A percentile compares a stretch with the other conserved stretches of the same genome.
phyloP scores from a whole-genome alignment of 805 yeast genomes.

The Lachancea mirantina region DNA sequence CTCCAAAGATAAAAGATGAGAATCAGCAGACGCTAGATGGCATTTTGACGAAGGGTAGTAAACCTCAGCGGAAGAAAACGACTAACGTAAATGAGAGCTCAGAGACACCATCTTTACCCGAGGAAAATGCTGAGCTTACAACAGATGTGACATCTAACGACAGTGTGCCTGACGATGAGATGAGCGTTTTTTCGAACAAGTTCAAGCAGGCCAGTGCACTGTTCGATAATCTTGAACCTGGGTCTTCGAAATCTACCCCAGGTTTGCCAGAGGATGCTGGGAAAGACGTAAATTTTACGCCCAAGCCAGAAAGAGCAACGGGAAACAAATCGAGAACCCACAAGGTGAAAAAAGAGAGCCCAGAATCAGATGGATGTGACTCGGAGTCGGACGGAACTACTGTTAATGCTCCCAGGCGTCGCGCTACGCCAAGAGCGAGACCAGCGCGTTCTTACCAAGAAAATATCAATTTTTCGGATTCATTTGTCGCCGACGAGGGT shows the following conservation, averaged over 20 bases:
- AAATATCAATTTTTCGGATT: conserved; percentile 22
- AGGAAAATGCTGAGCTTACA: conserved; percentile 4
- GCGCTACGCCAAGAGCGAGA: conserved; percentile 18
- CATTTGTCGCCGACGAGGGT: conserved; percentile 23
- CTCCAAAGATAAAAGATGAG: conserved; percentile 22
- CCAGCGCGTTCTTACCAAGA: conserved; percentile 16
- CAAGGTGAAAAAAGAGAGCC: conserved; percentile 11
- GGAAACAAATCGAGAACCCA: neutral
- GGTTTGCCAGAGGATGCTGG: neutral
- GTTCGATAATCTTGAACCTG: conserved; percentile 16
- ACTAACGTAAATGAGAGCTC: conserved; percentile 6
- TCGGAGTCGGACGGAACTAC: conserved; percentile 1
- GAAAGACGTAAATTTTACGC: conserved; percentile 2
- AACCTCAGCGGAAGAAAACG: neutral
- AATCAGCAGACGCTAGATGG: conserved; percentile 8
- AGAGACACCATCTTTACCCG: conserved; percentile 6
- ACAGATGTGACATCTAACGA: neutral
- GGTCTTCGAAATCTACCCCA: neutral
- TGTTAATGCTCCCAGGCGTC: conserved; percentile 7
- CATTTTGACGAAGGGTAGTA: conserved; percentile 1
- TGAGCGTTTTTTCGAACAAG: conserved; percentile 27
- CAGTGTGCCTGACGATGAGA: conserved; percentile 10
- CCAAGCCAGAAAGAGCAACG: conserved; percentile 1
- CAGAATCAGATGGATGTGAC: conserved; percentile 17
- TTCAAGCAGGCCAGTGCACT: conserved; percentile 28